Base-by-base conservation (phyloP, 2,329 filamentous ascomycete genomes). In the Allantophomopsis cytisporea region DNA sequence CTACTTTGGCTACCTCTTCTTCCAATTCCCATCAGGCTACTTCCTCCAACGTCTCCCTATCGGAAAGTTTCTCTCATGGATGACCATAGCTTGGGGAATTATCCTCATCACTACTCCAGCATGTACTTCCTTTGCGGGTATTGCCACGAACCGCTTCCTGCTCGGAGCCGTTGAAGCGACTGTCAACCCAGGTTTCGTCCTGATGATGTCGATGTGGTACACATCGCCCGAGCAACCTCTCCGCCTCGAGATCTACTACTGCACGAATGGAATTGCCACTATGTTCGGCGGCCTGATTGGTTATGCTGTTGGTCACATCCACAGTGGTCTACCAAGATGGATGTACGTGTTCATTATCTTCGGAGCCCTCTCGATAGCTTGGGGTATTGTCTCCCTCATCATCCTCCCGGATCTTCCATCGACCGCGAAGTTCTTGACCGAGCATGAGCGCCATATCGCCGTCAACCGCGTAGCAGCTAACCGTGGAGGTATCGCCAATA, bases 141-240 rank as follows among this genome's bases (percentile, higher is more conserved):
- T 76, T 1, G 66, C 80, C 17, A 73, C 71, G 0, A 67, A 81
- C 36, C 69, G 79, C 0, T 76, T 81, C 51, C 70, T 82, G 46
- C 62, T 81, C 1, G 78, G 78, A 18, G 62, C 76, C 1, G 76
- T 77, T 39, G 78, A 83, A 50, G 64, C 74, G 0, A 72, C 75
- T 0, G 74, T 81, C 2, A 79, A 73, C 1, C 41, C 41, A 2
- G 36, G 37, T 7, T 36, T 37, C 16, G 52, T 79, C 61, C 54
- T 80, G 2, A 71, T 80, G 31, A 80, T 73, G 0, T 67, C 66
- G 5, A 55, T 57, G 40, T 60, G 55, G 58, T 63, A 62, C 43
- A 64, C 58, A 1, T 50, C 53, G 4, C 52, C 56, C 2, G 66
- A 71, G 49, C 68, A 71, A 46, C 65, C 66, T 0, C 53, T 74